phyloP scores from a whole-genome alignment of 2,329 filamentous ascomycete species.

The Penicillium hordei region DNA sequence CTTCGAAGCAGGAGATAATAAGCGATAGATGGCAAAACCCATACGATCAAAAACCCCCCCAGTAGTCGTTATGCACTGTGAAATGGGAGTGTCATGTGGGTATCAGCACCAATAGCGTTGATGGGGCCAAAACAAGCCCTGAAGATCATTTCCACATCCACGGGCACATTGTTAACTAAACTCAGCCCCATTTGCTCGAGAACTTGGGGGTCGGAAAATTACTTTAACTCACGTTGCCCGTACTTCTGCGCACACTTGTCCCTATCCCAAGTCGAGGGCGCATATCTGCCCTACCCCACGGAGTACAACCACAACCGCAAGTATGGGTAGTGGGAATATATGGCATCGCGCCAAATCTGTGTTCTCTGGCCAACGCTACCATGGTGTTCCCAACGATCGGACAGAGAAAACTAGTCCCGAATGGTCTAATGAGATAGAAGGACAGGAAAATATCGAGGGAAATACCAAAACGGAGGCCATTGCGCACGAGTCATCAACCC shows the following conservation, averaged over 20 bases:
- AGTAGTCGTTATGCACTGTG: too few species aligned
- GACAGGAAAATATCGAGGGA: not conserved
- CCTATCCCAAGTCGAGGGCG: not conserved
- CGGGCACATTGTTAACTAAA: not conserved
- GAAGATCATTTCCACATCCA: not conserved
- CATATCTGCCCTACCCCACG: not conserved
- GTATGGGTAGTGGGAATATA: not conserved
- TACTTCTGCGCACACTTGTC: not conserved
- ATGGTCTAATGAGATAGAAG: not conserved
- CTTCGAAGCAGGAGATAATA: too few species aligned
- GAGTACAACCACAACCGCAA: not conserved
- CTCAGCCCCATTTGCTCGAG: not conserved
- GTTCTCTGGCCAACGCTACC: not conserved
- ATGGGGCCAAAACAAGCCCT: not conserved
- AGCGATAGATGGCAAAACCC: too few species aligned
- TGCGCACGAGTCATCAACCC: not conserved
- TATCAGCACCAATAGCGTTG: not conserved
- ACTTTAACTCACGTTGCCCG: not conserved
- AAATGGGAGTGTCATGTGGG: not conserved
- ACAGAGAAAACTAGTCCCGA: not conserved
- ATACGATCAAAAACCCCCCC: too few species aligned
- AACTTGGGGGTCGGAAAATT: not conserved
- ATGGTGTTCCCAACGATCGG: not conserved
- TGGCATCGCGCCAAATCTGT: not conserved
- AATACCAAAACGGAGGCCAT: not conserved